Evolutionary conservation across 345 rosid species (phyloP).

Genomic region (Alliaria petiolata): DNA sequence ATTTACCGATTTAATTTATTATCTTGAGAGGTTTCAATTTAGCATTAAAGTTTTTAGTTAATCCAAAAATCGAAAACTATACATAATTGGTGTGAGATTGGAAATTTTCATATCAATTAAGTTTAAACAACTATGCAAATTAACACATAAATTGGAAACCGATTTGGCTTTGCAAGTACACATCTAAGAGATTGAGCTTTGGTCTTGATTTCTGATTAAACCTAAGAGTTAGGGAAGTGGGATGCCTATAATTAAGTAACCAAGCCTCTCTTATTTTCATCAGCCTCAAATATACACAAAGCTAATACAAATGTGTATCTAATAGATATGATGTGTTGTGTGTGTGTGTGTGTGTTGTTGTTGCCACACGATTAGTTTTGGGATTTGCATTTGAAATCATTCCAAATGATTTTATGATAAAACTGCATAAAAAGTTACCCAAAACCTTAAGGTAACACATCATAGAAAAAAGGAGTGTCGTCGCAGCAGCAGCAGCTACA

Average conservation of each 20-base stretch:
- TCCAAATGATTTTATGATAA: conserved; percentile 22
- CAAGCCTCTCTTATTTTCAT: conserved; percentile 18
- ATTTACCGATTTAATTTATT: too few species aligned
- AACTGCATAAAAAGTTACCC: conserved; percentile 3
- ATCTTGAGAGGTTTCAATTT: too few species aligned
- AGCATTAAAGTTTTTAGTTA: too few species aligned
- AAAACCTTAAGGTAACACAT: conserved; percentile 11
- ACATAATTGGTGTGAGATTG: too few species aligned
- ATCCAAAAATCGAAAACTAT: too few species aligned
- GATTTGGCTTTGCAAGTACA: too few species aligned
- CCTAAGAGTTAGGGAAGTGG: not conserved
- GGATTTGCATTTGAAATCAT: conserved; percentile 21
- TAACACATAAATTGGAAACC: too few species aligned
- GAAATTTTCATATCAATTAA: too few species aligned
- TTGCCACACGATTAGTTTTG: not conserved
- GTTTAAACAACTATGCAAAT: too few species aligned
- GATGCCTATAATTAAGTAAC: not conserved
- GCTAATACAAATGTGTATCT: conserved; percentile 10
- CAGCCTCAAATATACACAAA: conserved; percentile 10
- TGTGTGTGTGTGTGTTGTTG: not conserved
- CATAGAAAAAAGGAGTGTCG: not conserved
- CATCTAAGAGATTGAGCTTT: too few species aligned
- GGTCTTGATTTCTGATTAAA: not conserved
- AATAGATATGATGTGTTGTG: not conserved
- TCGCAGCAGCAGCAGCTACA: conserved; percentile 28